Evolutionary conservation across 1,284 basidiomycete genomes (phyloP), one percentile per base, ranked within the genome.

Genomic region (Heterobasidion occidentale): DNA sequence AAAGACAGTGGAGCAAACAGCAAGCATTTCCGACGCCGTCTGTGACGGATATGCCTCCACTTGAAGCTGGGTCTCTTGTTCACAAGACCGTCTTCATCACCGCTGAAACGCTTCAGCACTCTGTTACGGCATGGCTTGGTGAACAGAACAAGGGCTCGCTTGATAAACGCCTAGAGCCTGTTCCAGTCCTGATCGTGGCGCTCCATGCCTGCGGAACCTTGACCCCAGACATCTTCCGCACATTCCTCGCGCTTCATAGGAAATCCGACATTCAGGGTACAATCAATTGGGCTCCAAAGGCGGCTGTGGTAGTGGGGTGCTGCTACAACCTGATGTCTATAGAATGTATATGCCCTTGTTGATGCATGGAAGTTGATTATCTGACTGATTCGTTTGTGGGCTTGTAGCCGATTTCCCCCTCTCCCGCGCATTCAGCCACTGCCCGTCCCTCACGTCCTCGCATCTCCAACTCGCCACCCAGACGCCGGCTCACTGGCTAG

Each of bases 111-210:
- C 60, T 78, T 1, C 54, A 65, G 0, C 66, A 62, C 34, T 57
- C 58, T 19, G 36, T 75, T 11, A 54, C 55, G 12, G 55, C 53
- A 42, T 57, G 60, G 46, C 9, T 56, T 11, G 45, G 57, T 36
- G 45, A 52, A 56, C 54, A 27, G n/a, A 33, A 53, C 14, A 35
- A 38, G 52, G 47, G 60, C 56, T 59, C 9, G 36, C 36, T 14
- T 15, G 33, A 17, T 20, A 34, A 46, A 11, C 20, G 52, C 4
- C 19, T 33, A 9, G 14, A 27, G 8, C 69, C 71, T 3, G 62
- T 71, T 8, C 81, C 81, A 2, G 74, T 87, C 5, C 67, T 85
- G 36, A 70, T 88, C 52, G 77, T 88, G 35, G 86, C 82, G 11
- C 73, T 89, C 48, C 86, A 89, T 60, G 83, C 75, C 7, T 78